Conservation (phyloP, 2,329 filamentous ascomycete genomes). For the Cylindrodendrum hubeiense region DNA sequence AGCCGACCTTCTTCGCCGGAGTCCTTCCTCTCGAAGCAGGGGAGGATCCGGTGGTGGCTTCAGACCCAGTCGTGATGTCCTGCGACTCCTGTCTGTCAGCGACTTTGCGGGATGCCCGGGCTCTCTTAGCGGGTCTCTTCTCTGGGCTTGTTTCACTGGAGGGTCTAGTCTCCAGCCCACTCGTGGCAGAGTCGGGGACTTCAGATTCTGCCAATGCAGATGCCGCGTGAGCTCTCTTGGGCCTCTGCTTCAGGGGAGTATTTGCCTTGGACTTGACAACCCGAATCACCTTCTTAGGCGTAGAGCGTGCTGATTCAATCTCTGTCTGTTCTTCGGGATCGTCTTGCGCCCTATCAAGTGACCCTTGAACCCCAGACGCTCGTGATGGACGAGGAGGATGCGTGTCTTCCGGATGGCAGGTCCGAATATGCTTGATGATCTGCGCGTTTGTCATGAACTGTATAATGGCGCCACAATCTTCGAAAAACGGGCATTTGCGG, state of each 20-base stretch:
- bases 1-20: not conserved
- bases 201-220: no score
- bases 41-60: no score
- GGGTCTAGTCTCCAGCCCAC: no score
- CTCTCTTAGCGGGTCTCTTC: no score
- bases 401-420: slow-evolving; percentile 18
- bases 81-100: no score
- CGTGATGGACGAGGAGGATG: not conserved
- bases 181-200: no score
- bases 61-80: no score
- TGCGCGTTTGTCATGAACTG: slow-evolving; percentile 24
- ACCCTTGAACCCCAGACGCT: not conserved
- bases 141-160: no score
- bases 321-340: not conserved
- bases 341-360: not conserved
- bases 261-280: not conserved
- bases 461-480: slow-evolving; percentile 23
- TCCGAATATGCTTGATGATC: slow-evolving; percentile 16
- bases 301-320: not conserved
- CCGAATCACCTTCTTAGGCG: not conserved
- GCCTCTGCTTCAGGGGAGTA: not conserved
- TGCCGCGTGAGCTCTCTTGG: no score
- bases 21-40: not conserved
- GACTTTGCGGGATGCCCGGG: no score
- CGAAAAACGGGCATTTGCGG: slow-evolving; percentile 28